Conservation (phyloP, 2,329 filamentous ascomycete species). For the Thelonectria discophora region DNA sequence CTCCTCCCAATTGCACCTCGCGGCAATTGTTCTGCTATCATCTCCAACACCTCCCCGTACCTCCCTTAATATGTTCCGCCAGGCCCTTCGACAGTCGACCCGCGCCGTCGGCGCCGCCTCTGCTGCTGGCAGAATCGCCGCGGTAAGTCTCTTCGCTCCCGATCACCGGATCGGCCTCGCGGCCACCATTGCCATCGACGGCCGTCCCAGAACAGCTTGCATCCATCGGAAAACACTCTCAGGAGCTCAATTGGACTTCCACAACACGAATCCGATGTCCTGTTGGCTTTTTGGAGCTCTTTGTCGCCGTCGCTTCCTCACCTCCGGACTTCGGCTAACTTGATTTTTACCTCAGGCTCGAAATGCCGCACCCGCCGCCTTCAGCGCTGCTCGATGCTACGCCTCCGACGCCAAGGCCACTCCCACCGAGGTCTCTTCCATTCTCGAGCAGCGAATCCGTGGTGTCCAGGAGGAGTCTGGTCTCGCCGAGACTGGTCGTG, state of each 20-base stretch:
- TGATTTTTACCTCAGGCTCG: slow-evolving; percentile 74
- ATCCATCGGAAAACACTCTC: slow-evolving; percentile 44
- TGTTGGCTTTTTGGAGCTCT: slow-evolving; percentile 49
- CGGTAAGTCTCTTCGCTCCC: slow-evolving; percentile 75
- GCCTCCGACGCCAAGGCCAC: slow-evolving; percentile 93
- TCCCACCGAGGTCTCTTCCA: slow-evolving; percentile 98
- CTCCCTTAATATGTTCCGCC: slow-evolving; percentile 88
- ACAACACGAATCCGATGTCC: slow-evolving; percentile 26
- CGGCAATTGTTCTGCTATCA: slow-evolving; percentile 70
- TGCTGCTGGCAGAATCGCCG: slow-evolving; percentile 89
- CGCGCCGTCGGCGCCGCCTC: slow-evolving; percentile 94
- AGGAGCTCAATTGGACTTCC: slow-evolving; percentile 50
- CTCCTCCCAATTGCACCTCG: slow-evolving; percentile 68
- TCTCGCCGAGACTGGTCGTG: slow-evolving; percentile 98
- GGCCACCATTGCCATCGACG: slow-evolving; percentile 53
- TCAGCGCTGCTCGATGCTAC: slow-evolving; percentile 84
- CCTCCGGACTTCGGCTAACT: slow-evolving; percentile 63
- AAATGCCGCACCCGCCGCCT: slow-evolving; percentile 81
- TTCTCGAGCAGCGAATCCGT: slow-evolving; percentile 98
- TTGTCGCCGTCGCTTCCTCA: slow-evolving; percentile 41
- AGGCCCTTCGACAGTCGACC: slow-evolving; percentile 96
- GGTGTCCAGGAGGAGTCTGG: slow-evolving; percentile 96
- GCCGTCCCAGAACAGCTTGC: slow-evolving; percentile 48
- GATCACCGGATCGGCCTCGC: slow-evolving; percentile 52
- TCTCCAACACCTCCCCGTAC: slow-evolving; percentile 60